Evolutionary conservation across 305 asterid genomes (phyloP).

Genomic region (Solanum chacoense): DNA sequence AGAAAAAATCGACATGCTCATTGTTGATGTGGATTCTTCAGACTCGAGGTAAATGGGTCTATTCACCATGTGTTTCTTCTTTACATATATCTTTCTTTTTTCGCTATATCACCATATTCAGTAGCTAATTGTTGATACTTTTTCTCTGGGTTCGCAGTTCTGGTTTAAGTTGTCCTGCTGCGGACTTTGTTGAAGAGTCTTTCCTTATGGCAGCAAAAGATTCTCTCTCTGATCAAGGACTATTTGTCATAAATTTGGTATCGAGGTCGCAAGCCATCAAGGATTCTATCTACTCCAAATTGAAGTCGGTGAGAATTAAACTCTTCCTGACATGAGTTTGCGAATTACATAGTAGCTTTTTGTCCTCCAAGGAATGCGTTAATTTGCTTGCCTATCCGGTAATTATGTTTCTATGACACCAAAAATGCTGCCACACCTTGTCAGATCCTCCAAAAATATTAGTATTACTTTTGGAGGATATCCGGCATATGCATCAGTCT

Average conservation of each 20-base stretch:
- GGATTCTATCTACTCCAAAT: constrained; percentile 44
- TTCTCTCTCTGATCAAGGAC: constrained; percentile 72
- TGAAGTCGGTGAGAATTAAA: constrained; percentile 46
- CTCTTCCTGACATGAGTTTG: too few species aligned
- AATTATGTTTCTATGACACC: too few species aligned
- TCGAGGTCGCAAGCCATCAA: constrained; percentile 68
- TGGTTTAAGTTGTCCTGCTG: constrained; percentile 86
- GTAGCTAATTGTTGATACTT: background rate
- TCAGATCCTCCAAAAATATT: too few species aligned
- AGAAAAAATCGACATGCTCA: constrained; percentile 45
- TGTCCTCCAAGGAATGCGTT: too few species aligned
- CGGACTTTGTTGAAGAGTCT: constrained; percentile 70
- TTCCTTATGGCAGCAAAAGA: constrained; percentile 49
- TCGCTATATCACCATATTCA: background rate
- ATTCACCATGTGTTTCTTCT: background rate
- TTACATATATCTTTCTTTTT: background rate
- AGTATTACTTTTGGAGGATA: too few species aligned
- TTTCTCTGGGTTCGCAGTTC: constrained; percentile 35
- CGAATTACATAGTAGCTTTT: too few species aligned
- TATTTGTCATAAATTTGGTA: constrained; percentile 74
- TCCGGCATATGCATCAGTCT: too few species aligned
- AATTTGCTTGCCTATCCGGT: too few species aligned
- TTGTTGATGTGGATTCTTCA: constrained; percentile 90
- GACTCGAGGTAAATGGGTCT: constrained; percentile 50
- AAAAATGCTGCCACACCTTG: background rate